Percentiles rank a stretch among this genome's conserved stretches.
phyloP scores from a whole-genome alignment of 345 rosid genomes.

The Salix brachista region DNA sequence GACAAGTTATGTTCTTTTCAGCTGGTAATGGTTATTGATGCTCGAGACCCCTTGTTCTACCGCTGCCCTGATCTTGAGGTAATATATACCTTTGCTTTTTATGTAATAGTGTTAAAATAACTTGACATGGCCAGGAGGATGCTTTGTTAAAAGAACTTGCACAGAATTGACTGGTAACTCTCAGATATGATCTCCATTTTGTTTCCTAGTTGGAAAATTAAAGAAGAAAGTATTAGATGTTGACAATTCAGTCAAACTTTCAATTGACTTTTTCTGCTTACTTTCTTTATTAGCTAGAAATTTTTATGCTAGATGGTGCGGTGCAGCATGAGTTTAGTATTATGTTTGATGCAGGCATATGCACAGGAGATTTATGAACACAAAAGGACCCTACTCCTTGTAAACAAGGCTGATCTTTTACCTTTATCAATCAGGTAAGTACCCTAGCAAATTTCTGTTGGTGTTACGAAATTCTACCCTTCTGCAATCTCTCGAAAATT shows the following conservation, averaged over 20 bases:
- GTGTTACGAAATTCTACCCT: background rate
- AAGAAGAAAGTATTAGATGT: background rate
- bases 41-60: constrained; percentile 83
- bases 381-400: constrained; percentile 77
- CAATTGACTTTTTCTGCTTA: background rate
- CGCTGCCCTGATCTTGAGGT: constrained; percentile 97
- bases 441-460: background rate
- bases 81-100: constrained; percentile 13
- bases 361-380: constrained; percentile 72
- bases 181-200: background rate
- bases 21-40: constrained; percentile 99
- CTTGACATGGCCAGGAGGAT: background rate
- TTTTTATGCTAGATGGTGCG: background rate
- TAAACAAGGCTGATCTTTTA: constrained; percentile 92
- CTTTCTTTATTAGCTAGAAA: background rate
- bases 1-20: constrained; percentile 26
- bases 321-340: background rate
- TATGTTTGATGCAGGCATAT: constrained; percentile 48
- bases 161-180: background rate
- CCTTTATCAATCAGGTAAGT: constrained; percentile 60
- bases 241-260: background rate
- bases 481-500: constrained; percentile 1
- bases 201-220: background rate
- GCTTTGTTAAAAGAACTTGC: background rate
- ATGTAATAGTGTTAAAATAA: background rate